Conservation (phyloP, 108 stramenopile species). For the Skeletonema tropicum region DNA sequence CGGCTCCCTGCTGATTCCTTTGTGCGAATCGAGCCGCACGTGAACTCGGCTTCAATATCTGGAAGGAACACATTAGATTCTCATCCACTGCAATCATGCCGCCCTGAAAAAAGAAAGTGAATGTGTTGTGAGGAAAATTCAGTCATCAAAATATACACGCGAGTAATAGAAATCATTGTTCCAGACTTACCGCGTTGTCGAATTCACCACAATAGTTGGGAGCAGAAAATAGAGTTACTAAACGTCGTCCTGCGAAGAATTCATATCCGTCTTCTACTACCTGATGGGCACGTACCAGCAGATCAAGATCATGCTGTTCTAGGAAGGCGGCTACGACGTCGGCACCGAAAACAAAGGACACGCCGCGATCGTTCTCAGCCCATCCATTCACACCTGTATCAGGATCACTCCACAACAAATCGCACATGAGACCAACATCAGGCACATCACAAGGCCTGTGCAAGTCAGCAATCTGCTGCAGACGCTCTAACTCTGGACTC, state of each 20-base stretch:
- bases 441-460: conserved; percentile 92
- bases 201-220: conserved; percentile 90
- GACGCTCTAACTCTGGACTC: conserved; percentile 74
- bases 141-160: not conserved
- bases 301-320: conserved; percentile 84
- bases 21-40: conserved; percentile 51
- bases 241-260: conserved; percentile 80
- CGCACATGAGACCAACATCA: conserved; percentile 93
- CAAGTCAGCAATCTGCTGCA: conserved; percentile 87
- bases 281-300: conserved; percentile 95
- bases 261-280: conserved; percentile 98
- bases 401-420: conserved; percentile 95
- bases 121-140: not conserved
- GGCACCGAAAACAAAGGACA: conserved; percentile 92
- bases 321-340: conserved; percentile 85
- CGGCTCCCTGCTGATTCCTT: conserved; percentile 31
- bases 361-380: conserved; percentile 96
- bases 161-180: conserved; percentile 9
- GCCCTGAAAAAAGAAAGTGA: conserved; percentile 24
- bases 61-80: conserved; percentile 79
- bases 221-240: conserved; percentile 87
- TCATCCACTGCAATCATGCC: conserved; percentile 82
- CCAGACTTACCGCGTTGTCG: conserved; percentile 69
- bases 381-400: conserved; percentile 79
- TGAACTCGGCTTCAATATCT: conserved; percentile 58